Percentiles rank a stretch among this genome's conserved stretches.
phyloP scores from a whole-genome alignment of 495 filamentous ascomycete species.

The Neurospora sp. region DNA sequence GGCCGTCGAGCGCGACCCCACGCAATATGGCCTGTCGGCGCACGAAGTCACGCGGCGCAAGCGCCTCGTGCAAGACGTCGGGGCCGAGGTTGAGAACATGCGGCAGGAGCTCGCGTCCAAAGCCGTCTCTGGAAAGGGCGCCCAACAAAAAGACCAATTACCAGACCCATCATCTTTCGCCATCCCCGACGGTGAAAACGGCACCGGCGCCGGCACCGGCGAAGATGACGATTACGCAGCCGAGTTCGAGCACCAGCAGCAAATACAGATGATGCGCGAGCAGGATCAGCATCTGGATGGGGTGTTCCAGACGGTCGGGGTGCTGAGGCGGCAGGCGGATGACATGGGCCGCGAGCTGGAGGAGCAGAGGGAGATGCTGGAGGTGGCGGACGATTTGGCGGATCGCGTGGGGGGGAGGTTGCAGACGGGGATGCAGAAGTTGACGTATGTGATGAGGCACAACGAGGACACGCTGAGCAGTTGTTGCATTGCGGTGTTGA shows the following conservation, averaged over 20 bases:
- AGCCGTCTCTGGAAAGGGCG: slow-evolving; percentile 6
- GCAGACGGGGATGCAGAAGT: slow-evolving; percentile 73
- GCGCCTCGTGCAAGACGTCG: slow-evolving; percentile 80
- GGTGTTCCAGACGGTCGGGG: slow-evolving; percentile 87
- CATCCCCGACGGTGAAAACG: slow-evolving; percentile 28
- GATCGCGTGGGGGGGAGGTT: slow-evolving; percentile 83
- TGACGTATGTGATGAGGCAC: slow-evolving; percentile 73
- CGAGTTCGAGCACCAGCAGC: slow-evolving; percentile 87
- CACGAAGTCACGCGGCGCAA: slow-evolving; percentile 74
- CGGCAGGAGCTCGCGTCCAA: slow-evolving; percentile 61
- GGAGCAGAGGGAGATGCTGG: slow-evolving; percentile 75
- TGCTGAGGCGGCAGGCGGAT: slow-evolving; percentile 77
- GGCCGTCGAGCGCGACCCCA: slow-evolving; percentile 81
- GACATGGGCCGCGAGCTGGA: slow-evolving; percentile 93
- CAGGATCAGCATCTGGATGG: slow-evolving; percentile 90
- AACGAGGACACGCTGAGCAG: slow-evolving; percentile 89
- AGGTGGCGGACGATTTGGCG: slow-evolving; percentile 68
- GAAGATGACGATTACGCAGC: slow-evolving; percentile 64
- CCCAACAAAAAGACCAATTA: slow-evolving; percentile 27
- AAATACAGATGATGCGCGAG: slow-evolving; percentile 84
- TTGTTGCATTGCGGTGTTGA: slow-evolving; percentile 83
- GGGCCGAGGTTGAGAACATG: slow-evolving; percentile 81
- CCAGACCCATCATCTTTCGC: slow-evolving; percentile 66
- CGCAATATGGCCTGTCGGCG: slow-evolving; percentile 76
- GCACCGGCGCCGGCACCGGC: slow-evolving; percentile 30